Conservation (phyloP, 129 eudicot species). For the Pittosporum tobira region DNA sequence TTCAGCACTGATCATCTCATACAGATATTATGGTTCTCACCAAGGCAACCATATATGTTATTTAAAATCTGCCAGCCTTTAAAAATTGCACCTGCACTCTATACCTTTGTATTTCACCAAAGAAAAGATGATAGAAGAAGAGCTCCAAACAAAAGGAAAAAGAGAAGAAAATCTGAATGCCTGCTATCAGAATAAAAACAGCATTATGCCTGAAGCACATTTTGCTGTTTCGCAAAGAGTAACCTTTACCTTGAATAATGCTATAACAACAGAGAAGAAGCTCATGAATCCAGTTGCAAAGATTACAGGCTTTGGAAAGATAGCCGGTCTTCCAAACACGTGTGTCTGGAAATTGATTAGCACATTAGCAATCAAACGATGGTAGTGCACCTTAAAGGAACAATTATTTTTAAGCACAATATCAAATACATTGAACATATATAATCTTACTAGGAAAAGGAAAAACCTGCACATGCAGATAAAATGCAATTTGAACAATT, state of each 20-base stretch:
- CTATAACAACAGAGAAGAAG: slow-evolving; percentile 97
- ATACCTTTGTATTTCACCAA: background rate
- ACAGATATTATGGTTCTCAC: background rate
- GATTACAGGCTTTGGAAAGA: slow-evolving; percentile 76
- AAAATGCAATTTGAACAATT: slow-evolving; percentile 94
- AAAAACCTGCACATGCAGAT: slow-evolving; percentile 79
- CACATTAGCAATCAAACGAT: slow-evolving; percentile 5
- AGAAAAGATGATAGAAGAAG: background rate
- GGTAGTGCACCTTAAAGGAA: slow-evolving; percentile 4
- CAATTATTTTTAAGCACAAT: background rate
- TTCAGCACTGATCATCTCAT: background rate
- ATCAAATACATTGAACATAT: background rate
- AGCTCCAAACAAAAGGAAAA: background rate
- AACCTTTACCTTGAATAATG: slow-evolving; percentile 75
- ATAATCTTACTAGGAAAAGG: background rate
- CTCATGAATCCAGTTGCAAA: slow-evolving; percentile 99
- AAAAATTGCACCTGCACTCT: background rate
- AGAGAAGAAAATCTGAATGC: background rate
- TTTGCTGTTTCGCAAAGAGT: background rate
- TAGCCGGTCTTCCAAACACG: slow-evolving; percentile 68
- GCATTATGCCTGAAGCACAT: background rate
- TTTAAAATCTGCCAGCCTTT: background rate
- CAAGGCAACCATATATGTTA: background rate
- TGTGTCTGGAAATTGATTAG: slow-evolving; percentile 45
- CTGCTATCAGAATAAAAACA: background rate